These are phyloP conservation scores for Monosporascus sp. DNA, from an alignment of 2,329 filamentous ascomycete species.

Conservation along the genomic window DNA sequence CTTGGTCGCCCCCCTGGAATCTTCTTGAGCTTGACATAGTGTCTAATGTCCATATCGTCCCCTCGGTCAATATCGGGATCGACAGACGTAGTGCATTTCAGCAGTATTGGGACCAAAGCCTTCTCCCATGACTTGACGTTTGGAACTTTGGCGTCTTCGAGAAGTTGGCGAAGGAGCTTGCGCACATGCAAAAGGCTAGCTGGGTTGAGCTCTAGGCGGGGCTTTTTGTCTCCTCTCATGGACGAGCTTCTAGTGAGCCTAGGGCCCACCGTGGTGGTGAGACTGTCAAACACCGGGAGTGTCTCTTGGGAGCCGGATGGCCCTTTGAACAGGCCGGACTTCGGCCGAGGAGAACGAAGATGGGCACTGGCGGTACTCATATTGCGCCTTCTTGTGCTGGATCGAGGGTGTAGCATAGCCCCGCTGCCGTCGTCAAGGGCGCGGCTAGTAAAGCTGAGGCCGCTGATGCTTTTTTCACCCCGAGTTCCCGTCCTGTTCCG, in stretches of 20 bases:
- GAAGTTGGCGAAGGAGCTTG: constrained; percentile 74
- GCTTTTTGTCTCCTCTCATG: constrained; percentile 67
- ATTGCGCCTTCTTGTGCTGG: constrained; percentile 65
- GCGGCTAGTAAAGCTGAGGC: constrained; percentile 63
- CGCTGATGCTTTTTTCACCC: constrained; percentile 71
- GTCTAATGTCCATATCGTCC: constrained; percentile 94
- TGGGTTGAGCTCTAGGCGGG: constrained; percentile 77
- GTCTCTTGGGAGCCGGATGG: constrained; percentile 48
- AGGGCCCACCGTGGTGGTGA: constrained; percentile 36
- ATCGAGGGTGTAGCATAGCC: constrained; percentile 50
- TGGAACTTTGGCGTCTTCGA: constrained; percentile 70
- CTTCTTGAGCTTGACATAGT: constrained; percentile 96
- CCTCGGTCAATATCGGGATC: constrained; percentile 85
- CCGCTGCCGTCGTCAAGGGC: constrained; percentile 57
- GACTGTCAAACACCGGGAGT: constrained; percentile 41
- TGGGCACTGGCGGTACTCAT: constrained; percentile 78
- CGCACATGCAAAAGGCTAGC: constrained; percentile 86
- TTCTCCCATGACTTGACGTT: constrained; percentile 79
- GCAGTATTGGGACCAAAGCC: constrained; percentile 80
- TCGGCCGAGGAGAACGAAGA: constrained; percentile 65
- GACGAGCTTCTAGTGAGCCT: constrained; percentile 73
- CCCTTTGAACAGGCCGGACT: constrained; percentile 53
- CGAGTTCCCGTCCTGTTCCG: constrained; percentile 63
- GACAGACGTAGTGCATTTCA: constrained; percentile 90
- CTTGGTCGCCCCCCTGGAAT: constrained; percentile 85